Evolutionary conservation across 805 yeast species (phyloP).

Genomic region (Starmerella potacharoeniae): DNA sequence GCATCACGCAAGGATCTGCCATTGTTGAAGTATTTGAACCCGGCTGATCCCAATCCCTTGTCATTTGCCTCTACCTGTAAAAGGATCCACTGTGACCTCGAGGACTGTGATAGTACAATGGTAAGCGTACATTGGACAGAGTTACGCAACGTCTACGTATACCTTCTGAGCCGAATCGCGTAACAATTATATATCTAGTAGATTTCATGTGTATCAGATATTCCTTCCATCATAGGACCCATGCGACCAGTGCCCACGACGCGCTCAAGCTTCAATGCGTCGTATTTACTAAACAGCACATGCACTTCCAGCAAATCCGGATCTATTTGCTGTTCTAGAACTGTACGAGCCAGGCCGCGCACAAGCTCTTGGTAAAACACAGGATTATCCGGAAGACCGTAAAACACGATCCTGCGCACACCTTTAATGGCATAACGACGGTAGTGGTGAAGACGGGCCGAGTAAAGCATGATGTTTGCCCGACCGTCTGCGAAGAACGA

Average conservation of each 20-base stretch:
- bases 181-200: conserved; percentile 20
- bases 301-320: conserved; percentile 44
- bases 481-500: conserved; percentile 54
- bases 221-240: conserved; percentile 55
- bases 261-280: conserved; percentile 65
- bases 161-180: background rate
- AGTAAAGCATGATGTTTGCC: conserved; percentile 64
- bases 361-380: conserved; percentile 67
- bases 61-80: background rate
- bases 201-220: conserved; percentile 67
- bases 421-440: conserved; percentile 78
- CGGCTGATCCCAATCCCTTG: background rate
- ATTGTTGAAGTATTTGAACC: background rate
- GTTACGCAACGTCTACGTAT: conserved; percentile 1
- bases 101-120: background rate
- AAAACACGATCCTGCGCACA: conserved; percentile 69
- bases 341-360: conserved; percentile 46
- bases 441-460: conserved; percentile 89
- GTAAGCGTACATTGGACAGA: background rate
- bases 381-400: conserved; percentile 78
- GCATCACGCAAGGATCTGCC: background rate
- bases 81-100: background rate
- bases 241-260: conserved; percentile 71
- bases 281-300: conserved; percentile 65
- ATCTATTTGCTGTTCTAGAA: conserved; percentile 41